phyloP scores from a whole-genome alignment of 805 yeast species.

The Saccharomycopsis fodiens region DNA sequence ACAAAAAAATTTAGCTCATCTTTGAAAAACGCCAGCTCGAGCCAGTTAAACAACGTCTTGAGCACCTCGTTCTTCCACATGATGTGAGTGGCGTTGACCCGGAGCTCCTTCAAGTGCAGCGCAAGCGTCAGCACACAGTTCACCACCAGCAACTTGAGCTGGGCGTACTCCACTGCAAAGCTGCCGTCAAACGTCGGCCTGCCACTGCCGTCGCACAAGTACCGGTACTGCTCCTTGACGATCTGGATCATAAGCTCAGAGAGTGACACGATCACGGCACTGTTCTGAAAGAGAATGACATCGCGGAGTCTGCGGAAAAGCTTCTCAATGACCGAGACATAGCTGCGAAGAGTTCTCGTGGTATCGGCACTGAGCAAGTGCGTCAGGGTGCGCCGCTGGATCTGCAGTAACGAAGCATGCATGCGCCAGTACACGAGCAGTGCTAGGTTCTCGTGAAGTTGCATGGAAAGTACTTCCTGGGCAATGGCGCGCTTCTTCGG shows the following conservation, averaged over 20 bases:
- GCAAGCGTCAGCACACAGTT: conserved; percentile 1
- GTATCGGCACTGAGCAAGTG: conserved; percentile 40
- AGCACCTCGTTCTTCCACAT: conserved; percentile 28
- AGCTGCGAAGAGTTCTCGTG: conserved; percentile 38
- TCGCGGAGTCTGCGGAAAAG: conserved; percentile 5
- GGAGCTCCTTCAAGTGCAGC: background rate
- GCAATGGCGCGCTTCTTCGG: conserved; percentile 31
- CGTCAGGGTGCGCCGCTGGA: conserved; percentile 22
- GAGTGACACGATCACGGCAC: background rate
- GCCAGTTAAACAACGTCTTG: conserved; percentile 28
- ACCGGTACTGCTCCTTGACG: conserved; percentile 22
- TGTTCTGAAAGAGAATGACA: conserved; percentile 7
- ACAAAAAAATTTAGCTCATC: conserved; percentile 12
- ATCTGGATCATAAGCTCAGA: conserved; percentile 6
- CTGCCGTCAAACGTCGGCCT: background rate
- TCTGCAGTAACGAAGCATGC: conserved; percentile 22
- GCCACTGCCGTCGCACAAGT: conserved; percentile 17
- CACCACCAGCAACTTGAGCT: conserved; percentile 3
- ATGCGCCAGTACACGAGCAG: conserved; percentile 30
- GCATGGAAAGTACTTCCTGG: conserved; percentile 60
- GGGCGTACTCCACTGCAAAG: background rate
- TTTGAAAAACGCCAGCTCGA: conserved; percentile 28
- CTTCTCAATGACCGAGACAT: conserved; percentile 30
- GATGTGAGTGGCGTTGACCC: conserved; percentile 12
- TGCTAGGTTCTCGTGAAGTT: conserved; percentile 51